Base-by-base conservation (phyloP, 2,329 filamentous ascomycete species). In the Lachnellula cervina region DNA sequence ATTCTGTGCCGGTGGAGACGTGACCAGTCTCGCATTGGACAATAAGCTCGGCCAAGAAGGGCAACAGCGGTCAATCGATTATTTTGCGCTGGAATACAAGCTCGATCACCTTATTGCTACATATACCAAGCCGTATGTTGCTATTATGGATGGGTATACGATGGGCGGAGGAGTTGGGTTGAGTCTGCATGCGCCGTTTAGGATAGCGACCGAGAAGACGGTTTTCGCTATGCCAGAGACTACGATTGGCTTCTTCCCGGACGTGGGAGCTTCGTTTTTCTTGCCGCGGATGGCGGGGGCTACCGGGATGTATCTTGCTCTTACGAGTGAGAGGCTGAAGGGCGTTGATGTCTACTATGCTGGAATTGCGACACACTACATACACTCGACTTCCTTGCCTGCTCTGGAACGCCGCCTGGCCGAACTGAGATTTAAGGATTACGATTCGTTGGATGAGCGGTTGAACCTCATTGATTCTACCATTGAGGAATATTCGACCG, bases 171-270 rank as follows among this genome's bases (percentile, higher is more conserved):
- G 94, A 63, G 94, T 97, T 52, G 94, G 94, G 6, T 81, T 99
- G 55, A 95, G 89, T 72, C 83, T 96, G 51, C 95, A 99, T 73
- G 93, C 94, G 2, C 95, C 94, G 3, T 93, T 99, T 80, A 82
- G 94, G 58, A 96, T 99, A 69, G 94, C 94, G 38, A 99, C 94
- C 2, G 94, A 99, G 75, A 88, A 87, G 69, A 99, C 94, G 5
- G 76, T 96, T 48, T 97, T 99, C 68, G 92, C 95, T 64, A 99
- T 99, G 94, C 94, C 94, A 32, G 94, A 99, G 76, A 99, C 94
- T 4, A 96, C 85, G 8, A 99, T 99, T 69, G 94, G 94, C 40
- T 97, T 97, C 79, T 99, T 99, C 80, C 94, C 95, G 6, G 95
- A 99, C 68, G 94, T 99, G 49, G 94, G 94, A 59, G 95, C 88